Percentiles rank a stretch among this genome's conserved stretches.
phyloP scores from a whole-genome alignment of 2,329 filamentous ascomycete genomes.

The Paraphoma sp. region DNA sequence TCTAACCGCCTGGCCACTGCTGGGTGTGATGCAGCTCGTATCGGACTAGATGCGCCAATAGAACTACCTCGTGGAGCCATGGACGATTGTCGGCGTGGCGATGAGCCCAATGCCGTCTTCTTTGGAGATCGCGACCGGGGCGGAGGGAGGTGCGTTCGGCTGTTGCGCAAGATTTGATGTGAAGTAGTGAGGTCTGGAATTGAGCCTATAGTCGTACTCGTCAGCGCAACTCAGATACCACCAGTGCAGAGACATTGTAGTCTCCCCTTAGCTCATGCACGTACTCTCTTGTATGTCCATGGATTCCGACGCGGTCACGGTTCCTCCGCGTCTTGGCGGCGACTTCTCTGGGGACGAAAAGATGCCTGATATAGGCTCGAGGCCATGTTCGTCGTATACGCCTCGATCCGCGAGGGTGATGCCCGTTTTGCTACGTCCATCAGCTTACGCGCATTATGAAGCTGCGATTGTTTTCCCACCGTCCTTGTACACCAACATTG shows the following conservation, averaged over 20 bases:
- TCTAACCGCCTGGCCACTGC: slow-evolving; percentile 63
- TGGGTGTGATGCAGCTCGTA: slow-evolving; percentile 39
- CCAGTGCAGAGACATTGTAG: slow-evolving; percentile 1
- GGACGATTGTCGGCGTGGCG: slow-evolving; percentile 67
- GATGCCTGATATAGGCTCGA: slow-evolving; percentile 85
- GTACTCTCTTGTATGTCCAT: slow-evolving; percentile 71
- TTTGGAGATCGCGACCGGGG: slow-evolving; percentile 65
- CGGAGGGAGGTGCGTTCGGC: slow-evolving; percentile 55
- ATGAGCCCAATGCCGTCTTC: slow-evolving; percentile 65
- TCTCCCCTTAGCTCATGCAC: slow-evolving; percentile 18
- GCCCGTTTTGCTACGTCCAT: slow-evolving; percentile 79
- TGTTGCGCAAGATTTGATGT: slow-evolving; percentile 54
- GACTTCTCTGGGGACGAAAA: slow-evolving; percentile 84
- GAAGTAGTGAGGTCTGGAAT: slow-evolving; percentile 57
- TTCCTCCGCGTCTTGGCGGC: slow-evolving; percentile 52
- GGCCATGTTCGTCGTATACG: slow-evolving; percentile 85
- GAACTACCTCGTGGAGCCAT: slow-evolving; percentile 63
- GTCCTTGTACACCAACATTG: slow-evolving; percentile 48
- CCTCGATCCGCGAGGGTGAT: slow-evolving; percentile 79
- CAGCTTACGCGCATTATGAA: slow-evolving; percentile 7
- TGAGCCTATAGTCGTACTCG: slow-evolving; percentile 48
- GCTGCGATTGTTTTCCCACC: slow-evolving; percentile 29
- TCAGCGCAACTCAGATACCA: slow-evolving; percentile 1
- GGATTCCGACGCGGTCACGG: slow-evolving; percentile 61
- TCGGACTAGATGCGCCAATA: slow-evolving; percentile 33